Percentiles rank a stretch among this genome's conserved stretches.
phyloP scores from a whole-genome alignment of 2,329 filamentous ascomycete genomes.

The Monilinia fructicola region DNA sequence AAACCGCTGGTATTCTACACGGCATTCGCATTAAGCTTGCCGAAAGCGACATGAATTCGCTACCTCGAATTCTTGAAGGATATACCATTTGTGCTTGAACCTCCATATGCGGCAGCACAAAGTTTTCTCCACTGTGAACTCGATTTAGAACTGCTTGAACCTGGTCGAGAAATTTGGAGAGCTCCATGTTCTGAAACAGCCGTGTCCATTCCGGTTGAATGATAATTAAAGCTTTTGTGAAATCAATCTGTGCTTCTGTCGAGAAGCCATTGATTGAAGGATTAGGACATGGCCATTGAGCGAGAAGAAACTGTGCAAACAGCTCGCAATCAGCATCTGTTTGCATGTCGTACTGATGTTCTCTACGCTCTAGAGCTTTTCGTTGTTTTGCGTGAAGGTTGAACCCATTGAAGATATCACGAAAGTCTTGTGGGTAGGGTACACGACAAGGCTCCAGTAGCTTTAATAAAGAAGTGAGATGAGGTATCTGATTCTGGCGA shows the following conservation, averaged over 20 bases:
- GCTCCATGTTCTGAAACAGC: conserved; percentile 49
- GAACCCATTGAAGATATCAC: conserved; percentile 20
- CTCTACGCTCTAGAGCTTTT: conserved; percentile 32
- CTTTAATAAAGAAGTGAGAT: conserved; percentile 39
- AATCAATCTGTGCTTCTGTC: conserved; percentile 42
- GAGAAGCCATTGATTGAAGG: conserved; percentile 40
- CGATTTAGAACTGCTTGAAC: conserved; percentile 46
- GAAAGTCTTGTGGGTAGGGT: conserved; percentile 36
- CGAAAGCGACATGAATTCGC: no score
- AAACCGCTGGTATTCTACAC: no score
- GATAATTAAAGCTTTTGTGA: conserved; percentile 42
- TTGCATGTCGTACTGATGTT: conserved; percentile 38
- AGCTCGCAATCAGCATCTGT: conserved; percentile 41
- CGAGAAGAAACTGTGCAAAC: conserved; percentile 46
- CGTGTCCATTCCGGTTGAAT: conserved; percentile 50
- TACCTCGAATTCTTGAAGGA: no score
- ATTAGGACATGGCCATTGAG: conserved; percentile 48
- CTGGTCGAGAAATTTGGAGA: conserved; percentile 46
- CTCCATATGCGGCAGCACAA: no score
- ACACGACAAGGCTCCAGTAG: conserved; percentile 40
- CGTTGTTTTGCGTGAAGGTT: conserved; percentile 23
- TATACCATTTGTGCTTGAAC: no score
- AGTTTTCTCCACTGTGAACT: conserved; percentile 26
- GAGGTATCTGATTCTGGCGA: conserved; percentile 40
- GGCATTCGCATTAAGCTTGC: no score